phyloP scores from a whole-genome alignment of 2,329 filamentous ascomycete species.

The Penicillium janthinellum region DNA sequence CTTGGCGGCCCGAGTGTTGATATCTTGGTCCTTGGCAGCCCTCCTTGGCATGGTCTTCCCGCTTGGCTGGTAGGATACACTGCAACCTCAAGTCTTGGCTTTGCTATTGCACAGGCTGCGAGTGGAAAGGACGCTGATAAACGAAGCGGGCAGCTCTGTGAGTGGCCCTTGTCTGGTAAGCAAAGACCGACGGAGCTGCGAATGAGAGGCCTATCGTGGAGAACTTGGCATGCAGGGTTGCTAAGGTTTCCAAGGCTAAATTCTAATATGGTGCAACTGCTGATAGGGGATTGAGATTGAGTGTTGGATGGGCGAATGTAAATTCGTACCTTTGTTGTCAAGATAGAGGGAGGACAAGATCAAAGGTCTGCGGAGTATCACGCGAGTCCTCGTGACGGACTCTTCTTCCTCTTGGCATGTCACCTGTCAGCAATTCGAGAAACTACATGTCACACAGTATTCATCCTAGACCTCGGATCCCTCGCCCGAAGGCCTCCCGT shows the following conservation, averaged over 20 bases:
- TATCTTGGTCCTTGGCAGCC: conserved; percentile 10
- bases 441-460: not conserved
- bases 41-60: conserved; percentile 1
- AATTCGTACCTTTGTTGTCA: not conserved
- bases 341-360: not conserved
- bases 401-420: not conserved
- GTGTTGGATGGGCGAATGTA: not conserved
- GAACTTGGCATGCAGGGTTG: not conserved
- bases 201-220: not conserved
- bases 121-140: not conserved
- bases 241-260: conserved; percentile 1
- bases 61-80: conserved; percentile 28
- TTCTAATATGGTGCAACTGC: not conserved
- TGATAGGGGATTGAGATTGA: not conserved
- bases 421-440: not conserved
- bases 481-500: not conserved
- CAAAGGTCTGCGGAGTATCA: not conserved
- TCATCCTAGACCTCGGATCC: not conserved
- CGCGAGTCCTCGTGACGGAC: not conserved
- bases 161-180: not conserved
- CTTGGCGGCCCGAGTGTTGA: not conserved
- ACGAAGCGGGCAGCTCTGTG: conserved; percentile 15
- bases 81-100: conserved; percentile 31
- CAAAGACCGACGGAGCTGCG: not conserved
- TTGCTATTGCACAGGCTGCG: not conserved